Evolutionary conservation across 148 eudicot genomes (phyloP).

Genomic region (Limonium bicolor): DNA sequence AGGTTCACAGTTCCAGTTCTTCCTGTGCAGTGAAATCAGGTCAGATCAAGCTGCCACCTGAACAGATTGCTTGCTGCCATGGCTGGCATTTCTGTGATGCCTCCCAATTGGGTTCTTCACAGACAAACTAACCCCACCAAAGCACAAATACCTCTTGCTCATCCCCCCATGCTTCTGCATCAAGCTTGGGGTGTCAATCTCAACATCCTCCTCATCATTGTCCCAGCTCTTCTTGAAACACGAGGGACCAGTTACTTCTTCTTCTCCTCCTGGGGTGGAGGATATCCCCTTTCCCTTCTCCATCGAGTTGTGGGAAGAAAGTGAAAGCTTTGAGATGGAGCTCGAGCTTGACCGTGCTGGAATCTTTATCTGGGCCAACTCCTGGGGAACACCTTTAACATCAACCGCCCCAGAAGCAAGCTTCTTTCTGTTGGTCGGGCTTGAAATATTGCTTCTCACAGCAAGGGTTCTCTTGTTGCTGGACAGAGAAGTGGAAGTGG

Average conservation of each 20-base stretch:
- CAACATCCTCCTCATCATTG: constrained; percentile 12
- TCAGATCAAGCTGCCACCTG: constrained; percentile 1
- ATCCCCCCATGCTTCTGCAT: constrained; percentile 15
- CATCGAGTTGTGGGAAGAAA: constrained; percentile 33
- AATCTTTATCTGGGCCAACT: constrained; percentile 22
- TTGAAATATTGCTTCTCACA: constrained; percentile 60
- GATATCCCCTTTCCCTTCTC: constrained; percentile 55
- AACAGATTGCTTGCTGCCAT: constrained; percentile 1
- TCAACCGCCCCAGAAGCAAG: constrained; percentile 48
- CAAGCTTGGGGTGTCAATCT: constrained; percentile 11
- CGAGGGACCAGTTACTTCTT: no score
- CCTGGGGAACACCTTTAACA: no score
- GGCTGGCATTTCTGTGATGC: constrained; percentile 2
- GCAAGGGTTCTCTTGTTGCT: constrained; percentile 69
- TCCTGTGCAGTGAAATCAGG: no score
- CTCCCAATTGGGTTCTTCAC: constrained; percentile 1
- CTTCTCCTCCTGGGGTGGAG: no score
- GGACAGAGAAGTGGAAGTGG: constrained; percentile 27
- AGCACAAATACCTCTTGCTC: constrained; percentile 34
- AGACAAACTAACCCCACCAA: constrained; percentile 31
- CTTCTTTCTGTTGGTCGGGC: constrained; percentile 71
- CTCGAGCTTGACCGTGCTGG: constrained; percentile 38
- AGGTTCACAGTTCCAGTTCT: no score
- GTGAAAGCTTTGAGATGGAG: constrained; percentile 44
- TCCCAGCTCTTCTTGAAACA: no score